These are phyloP conservation scores for Falciphora oryzae DNA, from an alignment of 2,329 filamentous ascomycete genomes.

Conservation along the genomic window DNA sequence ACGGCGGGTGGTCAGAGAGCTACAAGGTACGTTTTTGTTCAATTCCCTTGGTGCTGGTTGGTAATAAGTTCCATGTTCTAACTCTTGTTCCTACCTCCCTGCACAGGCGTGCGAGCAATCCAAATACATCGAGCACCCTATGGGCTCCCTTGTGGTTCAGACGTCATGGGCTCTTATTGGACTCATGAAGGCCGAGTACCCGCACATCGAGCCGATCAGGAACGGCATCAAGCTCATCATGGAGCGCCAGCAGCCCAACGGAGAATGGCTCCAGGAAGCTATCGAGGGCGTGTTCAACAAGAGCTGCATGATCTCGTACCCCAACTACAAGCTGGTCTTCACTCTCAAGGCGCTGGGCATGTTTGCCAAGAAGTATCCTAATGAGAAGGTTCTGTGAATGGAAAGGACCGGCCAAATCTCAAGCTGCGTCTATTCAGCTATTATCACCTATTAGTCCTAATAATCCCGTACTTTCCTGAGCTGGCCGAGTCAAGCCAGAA, in stretches of 20 bases:
- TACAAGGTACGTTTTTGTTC: constrained; percentile 53
- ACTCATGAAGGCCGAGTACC: constrained; percentile 77
- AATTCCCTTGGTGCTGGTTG: constrained; percentile 10
- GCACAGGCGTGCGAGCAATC: constrained; percentile 67
- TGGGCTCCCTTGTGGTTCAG: constrained; percentile 83
- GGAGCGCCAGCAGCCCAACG: constrained; percentile 76
- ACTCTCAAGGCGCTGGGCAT: constrained; percentile 90
- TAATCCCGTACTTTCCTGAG: not conserved
- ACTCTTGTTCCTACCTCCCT: not conserved
- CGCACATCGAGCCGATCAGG: constrained; percentile 64
- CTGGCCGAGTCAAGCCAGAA: no score
- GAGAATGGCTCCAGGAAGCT: constrained; percentile 90
- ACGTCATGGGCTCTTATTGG: constrained; percentile 86
- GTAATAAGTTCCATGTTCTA: not conserved
- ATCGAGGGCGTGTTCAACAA: constrained; percentile 99
- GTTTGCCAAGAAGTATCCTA: constrained; percentile 69
- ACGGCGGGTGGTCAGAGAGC: constrained; percentile 96
- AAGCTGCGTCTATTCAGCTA: no score
- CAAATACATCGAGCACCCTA: constrained; percentile 66
- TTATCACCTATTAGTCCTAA: not conserved
- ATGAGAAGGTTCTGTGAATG: constrained; percentile 44
- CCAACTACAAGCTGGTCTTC: constrained; percentile 98
- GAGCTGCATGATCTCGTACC: constrained; percentile 98
- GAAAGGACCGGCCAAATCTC: not conserved
- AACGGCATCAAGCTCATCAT: constrained; percentile 77